Conservation (phyloP, 2,329 filamentous ascomycete species). For the Curvularia lunata region DNA sequence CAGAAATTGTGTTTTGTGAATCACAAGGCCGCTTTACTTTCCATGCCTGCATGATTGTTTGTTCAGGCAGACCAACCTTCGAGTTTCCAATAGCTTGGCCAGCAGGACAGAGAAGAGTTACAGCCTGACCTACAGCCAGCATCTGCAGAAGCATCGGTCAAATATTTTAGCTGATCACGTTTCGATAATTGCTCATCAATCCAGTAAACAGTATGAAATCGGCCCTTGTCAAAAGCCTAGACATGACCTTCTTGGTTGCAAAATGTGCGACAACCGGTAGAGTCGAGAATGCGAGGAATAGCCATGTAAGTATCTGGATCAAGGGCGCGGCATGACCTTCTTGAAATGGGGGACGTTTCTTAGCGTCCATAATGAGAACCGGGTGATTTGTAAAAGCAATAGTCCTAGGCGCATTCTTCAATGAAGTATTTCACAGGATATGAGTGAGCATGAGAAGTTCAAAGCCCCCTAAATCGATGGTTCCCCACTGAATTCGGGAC, state of each 20-base stretch:
- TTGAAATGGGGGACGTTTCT: constrained; percentile 1
- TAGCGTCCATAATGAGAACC: constrained; percentile 3
- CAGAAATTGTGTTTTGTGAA: too few relatives aligned
- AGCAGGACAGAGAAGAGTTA: constrained; percentile 9
- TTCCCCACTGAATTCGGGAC: too few relatives aligned
- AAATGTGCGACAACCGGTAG: constrained; percentile 10
- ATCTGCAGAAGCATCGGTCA: not conserved
- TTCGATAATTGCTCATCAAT: not conserved
- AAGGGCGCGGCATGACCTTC: constrained; percentile 11
- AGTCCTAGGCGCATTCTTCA: too few relatives aligned
- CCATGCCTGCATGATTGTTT: not conserved
- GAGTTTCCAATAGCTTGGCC: constrained; percentile 15
- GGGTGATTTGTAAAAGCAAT: too few relatives aligned
- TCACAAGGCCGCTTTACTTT: not conserved
- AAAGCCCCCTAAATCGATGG: too few relatives aligned
- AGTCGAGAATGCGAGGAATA: constrained; percentile 15
- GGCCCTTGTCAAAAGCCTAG: not conserved
- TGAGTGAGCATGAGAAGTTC: too few relatives aligned
- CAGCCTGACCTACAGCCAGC: constrained; percentile 3
- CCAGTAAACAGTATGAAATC: constrained; percentile 7
- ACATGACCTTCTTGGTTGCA: constrained; percentile 13
- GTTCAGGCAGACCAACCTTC: not conserved
- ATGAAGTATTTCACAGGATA: too few relatives aligned
- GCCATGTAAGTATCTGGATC: constrained; percentile 15
- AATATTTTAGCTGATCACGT: not conserved